Conservation (phyloP, 176 grass and related monocot genomes). For the Lolium multiflorum region DNA sequence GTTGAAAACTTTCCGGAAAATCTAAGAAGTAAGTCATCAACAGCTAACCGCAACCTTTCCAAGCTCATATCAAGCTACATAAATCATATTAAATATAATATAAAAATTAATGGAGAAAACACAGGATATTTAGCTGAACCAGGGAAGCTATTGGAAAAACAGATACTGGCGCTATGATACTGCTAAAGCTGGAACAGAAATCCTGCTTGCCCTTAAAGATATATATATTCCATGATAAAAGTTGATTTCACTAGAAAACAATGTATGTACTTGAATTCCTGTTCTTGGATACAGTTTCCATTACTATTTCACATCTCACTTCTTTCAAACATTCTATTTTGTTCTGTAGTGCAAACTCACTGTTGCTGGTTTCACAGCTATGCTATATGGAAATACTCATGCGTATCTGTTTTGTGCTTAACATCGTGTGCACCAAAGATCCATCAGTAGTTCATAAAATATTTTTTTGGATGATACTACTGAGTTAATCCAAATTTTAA, state of each 20-base stretch:
- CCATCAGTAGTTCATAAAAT: too few species aligned
- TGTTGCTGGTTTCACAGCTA: too few species aligned
- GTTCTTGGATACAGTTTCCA: background rate
- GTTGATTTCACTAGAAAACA: background rate
- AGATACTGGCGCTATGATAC: background rate
- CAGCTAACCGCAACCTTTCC: constrained; percentile 70
- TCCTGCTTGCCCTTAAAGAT: background rate
- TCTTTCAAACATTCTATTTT: too few species aligned
- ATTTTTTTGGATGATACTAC: too few species aligned
- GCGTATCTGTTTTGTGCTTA: too few species aligned
- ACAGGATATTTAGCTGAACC: background rate
- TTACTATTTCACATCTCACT: background rate
- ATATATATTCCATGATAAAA: constrained; percentile 21
- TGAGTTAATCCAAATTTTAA: too few species aligned
- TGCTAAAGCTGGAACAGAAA: constrained; percentile 9
- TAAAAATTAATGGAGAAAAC: constrained; percentile 18
- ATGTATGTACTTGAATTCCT: background rate
- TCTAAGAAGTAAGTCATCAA: constrained; percentile 74
- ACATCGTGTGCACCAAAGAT: too few species aligned
- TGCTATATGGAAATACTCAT: too few species aligned
- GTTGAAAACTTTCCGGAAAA: constrained; percentile 65
- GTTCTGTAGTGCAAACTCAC: too few species aligned
- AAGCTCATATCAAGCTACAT: constrained; percentile 84
- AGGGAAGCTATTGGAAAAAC: constrained; percentile 23
- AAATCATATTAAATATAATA: constrained; percentile 41